Evolutionary conservation across 2,329 filamentous ascomycete species (phyloP).

Genomic region (Colletotrichum liaoningense): DNA sequence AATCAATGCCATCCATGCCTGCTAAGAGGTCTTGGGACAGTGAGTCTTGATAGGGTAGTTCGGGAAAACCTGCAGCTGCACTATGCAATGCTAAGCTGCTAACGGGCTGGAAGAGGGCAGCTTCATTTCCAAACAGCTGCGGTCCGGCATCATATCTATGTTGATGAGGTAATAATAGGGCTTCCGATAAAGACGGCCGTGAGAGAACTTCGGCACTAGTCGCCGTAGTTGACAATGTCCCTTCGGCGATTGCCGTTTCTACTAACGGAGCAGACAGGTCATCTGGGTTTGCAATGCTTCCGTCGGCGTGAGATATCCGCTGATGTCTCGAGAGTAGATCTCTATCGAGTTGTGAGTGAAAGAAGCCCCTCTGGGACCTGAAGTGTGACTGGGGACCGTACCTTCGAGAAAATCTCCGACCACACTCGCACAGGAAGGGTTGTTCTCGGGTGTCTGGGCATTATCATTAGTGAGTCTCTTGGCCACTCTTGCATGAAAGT

Average conservation of each 20-base stretch:
- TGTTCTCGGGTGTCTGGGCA: slow-evolving; percentile 46
- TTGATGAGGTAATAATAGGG: too few relatives aligned
- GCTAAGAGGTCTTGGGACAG: background rate
- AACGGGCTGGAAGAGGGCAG: background rate
- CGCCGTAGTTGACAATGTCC: too few relatives aligned
- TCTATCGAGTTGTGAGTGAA: background rate
- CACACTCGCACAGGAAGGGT: slow-evolving; percentile 46
- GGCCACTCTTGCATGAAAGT: too few relatives aligned
- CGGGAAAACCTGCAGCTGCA: background rate
- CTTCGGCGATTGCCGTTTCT: too few relatives aligned
- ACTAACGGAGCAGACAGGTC: too few relatives aligned
- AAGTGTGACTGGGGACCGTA: slow-evolving; percentile 9
- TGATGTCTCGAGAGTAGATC: slow-evolving; percentile 6
- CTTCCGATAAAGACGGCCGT: too few relatives aligned
- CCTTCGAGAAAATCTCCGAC: slow-evolving; percentile 44
- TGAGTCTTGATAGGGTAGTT: background rate
- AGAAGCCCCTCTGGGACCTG: too few relatives aligned
- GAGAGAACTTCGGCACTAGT: too few relatives aligned
- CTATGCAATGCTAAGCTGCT: background rate
- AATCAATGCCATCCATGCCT: background rate
- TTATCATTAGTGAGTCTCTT: background rate
- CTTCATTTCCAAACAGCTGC: too few relatives aligned
- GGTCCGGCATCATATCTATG: too few relatives aligned
- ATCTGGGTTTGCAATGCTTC: too few relatives aligned
- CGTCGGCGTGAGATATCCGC: too few relatives aligned